Base-by-base conservation (phyloP, 2,329 filamentous ascomycete species). In the Alternaria longipes region DNA sequence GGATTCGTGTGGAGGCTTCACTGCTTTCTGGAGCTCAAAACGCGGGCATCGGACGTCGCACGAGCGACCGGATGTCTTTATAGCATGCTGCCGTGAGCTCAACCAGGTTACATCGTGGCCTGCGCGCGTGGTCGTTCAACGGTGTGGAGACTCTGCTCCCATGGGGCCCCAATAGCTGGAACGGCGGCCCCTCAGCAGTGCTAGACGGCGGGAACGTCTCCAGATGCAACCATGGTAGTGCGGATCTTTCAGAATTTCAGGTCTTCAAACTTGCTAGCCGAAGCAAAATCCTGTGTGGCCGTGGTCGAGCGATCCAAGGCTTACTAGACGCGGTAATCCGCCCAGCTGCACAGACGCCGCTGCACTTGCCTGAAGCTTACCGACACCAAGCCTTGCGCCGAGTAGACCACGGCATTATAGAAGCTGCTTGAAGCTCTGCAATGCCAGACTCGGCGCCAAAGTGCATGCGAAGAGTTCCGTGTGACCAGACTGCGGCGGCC, bases 371-470 rank as follows among this genome's bases (percentile, higher is more conserved):
- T 36, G 46, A 49, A 49, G 46, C 46, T 49, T 49, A 28, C 45
- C 45, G 28, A 18, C 45, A 34, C 30, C 46, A 49, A 49, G 46
- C 46, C 46, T 49, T 14, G 46, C 9, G 46, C 46, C 46, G 18
- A 49, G 46, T 5, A 7, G 12, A 34, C 14, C 9, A 24, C 30
- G 12, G 9, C 20, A 5, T 18, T 11, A 8, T 14, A 24, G 18
- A 49, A 49, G 46, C 46, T 22, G 22, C 22, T n/a, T 8, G 12
- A 24, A 49, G 14, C 7, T 28, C 5, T 22, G 18, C 18, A 12
- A 4, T 18, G 11, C 32, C 1, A 30, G 28, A 5, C 11, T 30
- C 11, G 7, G 28, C 28, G 11, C 11, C n/a, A 18, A 8, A 40
- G 8, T 20, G 7, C 16, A 38, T 22, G 45, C 28, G 28, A 22